Percentiles rank a stretch among this genome's conserved stretches.
phyloP scores from a whole-genome alignment of 1,139 yeast species.

The Sugiyamaella pinicola region DNA sequence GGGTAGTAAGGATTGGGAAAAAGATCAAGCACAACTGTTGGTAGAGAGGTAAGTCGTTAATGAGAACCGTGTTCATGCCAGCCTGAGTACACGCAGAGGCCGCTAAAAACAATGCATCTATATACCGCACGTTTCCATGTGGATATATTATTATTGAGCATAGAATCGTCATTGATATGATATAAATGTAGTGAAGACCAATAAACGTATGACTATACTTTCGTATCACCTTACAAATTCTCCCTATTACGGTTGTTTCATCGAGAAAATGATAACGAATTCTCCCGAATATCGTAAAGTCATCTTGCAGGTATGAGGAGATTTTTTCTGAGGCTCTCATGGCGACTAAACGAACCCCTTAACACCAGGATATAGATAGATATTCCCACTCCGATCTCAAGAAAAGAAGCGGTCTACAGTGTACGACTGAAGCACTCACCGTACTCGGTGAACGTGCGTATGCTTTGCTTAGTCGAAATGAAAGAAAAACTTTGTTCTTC shows the following conservation, averaged over 20 bases:
- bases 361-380: no score
- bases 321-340: constrained; percentile 7
- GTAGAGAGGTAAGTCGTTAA: constrained; percentile 62
- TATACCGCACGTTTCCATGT: constrained; percentile 55
- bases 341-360: no score
- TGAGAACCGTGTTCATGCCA: constrained; percentile 78
- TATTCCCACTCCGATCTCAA: no score
- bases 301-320: constrained; percentile 11
- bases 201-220: constrained; percentile 50
- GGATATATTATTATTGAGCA: constrained; percentile 80
- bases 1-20: constrained; percentile 70
- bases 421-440: no score
- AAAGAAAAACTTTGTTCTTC: not conserved
- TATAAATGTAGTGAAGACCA: constrained; percentile 65
- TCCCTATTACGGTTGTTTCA: constrained; percentile 6
- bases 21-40: constrained; percentile 61
- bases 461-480: no score
- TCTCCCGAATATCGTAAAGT: constrained; percentile 12
- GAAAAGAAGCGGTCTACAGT: no score
- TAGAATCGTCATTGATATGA: constrained; percentile 46
- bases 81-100: constrained; percentile 86
- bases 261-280: constrained; percentile 6
- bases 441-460: no score
- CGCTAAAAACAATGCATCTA: constrained; percentile 77
- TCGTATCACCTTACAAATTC: not conserved